Base-by-base conservation (phyloP, 2,329 filamentous ascomycete species). In the Phialocephala subalpina region DNA sequence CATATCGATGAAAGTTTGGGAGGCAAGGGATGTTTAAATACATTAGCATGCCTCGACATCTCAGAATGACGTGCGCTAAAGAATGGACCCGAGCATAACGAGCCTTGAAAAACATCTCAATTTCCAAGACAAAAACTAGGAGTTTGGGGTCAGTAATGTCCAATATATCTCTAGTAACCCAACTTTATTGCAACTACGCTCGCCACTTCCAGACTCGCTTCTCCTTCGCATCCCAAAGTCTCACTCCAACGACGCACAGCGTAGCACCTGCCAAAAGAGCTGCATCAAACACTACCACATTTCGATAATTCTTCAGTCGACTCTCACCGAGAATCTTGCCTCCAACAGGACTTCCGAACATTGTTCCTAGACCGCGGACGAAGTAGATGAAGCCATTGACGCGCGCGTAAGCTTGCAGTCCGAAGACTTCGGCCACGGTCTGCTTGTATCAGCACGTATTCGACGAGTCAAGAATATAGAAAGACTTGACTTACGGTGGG, bases 361-460 rank as follows among this genome's bases (percentile, higher is more conserved):
- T 78, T 0, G 78, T 80, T 0, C 80, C 81, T 8, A 82, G 69
- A 0, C 81, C 81, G 52, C 81, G 73, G 0, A 83, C 74, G 57
- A 83, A 81, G 42, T 82, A 78, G 18, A 83, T 80, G 63, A 82
- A 83, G 2, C 80, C 80, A 68, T 82, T 83, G 4, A 83, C 81
- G 22, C 80, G 80, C 0, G 81, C 81, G 67, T 83, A 83, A 56
- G 80, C 80, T 63, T 79, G 77, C 33, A 83, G 80, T 2, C 81
- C 81, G 72, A 83, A 83, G 4, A 83, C 79, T 65, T 84, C 82
- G n/a, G 80, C 79, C 16, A 83, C 79, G 11, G 81, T 78, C 70
- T 72, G 35, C 18, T 18, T 1, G 22, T 12, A 27, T 59, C n/a
- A 69, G 60, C 16, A 20, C 52, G 18, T 16, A 58, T 33, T 11